Base-by-base conservation (phyloP, 1,284 basidiomycete genomes). In the Rhodotorula mucilaginosa region DNA sequence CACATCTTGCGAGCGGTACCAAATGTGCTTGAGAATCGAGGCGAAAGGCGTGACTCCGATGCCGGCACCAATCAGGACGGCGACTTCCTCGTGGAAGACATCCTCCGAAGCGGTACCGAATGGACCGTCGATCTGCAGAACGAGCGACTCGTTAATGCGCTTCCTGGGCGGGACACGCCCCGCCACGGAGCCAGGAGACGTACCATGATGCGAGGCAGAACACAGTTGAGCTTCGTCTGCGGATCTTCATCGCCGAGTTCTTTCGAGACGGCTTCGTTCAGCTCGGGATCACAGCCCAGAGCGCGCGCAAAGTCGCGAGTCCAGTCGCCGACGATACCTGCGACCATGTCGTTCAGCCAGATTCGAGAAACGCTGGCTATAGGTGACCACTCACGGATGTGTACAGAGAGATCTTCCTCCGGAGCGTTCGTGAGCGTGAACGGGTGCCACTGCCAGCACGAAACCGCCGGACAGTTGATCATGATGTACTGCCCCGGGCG, bases 21-120 rank as follows among this genome's bases (percentile, higher is more conserved):
- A 95, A 79, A 96, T 91, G n/a, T 89, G 88, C 82, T 94, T 94
- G 70, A 94, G 83, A 78, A 94, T 92, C 57, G 90, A 92, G 65
- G 93, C 92, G 79, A 95, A 96, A 4, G 93, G 93, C 0, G 93
- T 95, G 39, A 95, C 92, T 78, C 93, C 93, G 74, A 95, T 95
- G 81, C 93, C 93, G 65, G 89, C 82, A 75, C 91, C 92, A 63
- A 93, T 90, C 60, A 93, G 86, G 23, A 94, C 82, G 47, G 93
- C 85, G 4, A 91, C 91, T 82, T 94, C 92, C 77, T 87, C 93
- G 73, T 83, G 79, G 56, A 77, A 74, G 61, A 72, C 73, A 67
- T 77, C 71, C 49, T 74, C 74, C 47, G 70, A 72, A 2, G 75
- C 76, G 2, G 73, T 71, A 7, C 79, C 79, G 70, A 79, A 80